Base-by-base conservation (phyloP, 1,284 basidiomycete genomes). In the Mrakiaceae sp. region DNA sequence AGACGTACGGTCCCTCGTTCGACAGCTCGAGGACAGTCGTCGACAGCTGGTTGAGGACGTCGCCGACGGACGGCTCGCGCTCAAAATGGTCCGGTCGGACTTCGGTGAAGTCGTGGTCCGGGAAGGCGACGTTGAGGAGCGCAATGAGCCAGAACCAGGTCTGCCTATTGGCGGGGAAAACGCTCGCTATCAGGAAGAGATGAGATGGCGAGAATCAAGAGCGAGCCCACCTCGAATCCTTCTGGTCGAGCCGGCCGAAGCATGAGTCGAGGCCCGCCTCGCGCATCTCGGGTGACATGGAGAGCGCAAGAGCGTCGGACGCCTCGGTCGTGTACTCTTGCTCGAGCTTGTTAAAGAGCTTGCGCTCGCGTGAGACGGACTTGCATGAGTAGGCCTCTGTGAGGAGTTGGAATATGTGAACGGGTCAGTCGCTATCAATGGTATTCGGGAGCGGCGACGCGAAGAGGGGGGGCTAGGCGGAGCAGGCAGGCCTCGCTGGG, bases 381-480 rank as follows among this genome's bases (percentile, higher is more conserved):
- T 98, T 98, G 84, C 92, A 95, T 71, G 89, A 92, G 80, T 98
- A 98, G 0, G 92, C 93, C 77, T 98, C 95, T 85, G 75, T 88
- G 85, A 9, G 84, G 44, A 55, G 27, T 27, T 27, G 27, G 27
- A 2, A 27, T 27, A 27, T 27, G 27, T 27, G 27, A 27, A 27
- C 27, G 27, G 27, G 27, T 27, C 27, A 27, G 27, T 27, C 27
- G 27, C 27, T 27, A 27, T 27, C 27, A 27, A 27, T 27, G 27
- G 27, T 27, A 27, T 27, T 27, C 27, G 51, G n/a, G 16, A 42
- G 50, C 40, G 5, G 47, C 14, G 47, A 39, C 12, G 40, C 40
- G 42, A 14, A 50, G 40, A 39, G 56, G n/a, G 48, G 10, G 12
- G n/a, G 10, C 27, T 27, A 27, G 27, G 27, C 27, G 27, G 27